Base-by-base conservation (phyloP, 805 yeast species). In the Metschnikowia baotianmanensis region DNA sequence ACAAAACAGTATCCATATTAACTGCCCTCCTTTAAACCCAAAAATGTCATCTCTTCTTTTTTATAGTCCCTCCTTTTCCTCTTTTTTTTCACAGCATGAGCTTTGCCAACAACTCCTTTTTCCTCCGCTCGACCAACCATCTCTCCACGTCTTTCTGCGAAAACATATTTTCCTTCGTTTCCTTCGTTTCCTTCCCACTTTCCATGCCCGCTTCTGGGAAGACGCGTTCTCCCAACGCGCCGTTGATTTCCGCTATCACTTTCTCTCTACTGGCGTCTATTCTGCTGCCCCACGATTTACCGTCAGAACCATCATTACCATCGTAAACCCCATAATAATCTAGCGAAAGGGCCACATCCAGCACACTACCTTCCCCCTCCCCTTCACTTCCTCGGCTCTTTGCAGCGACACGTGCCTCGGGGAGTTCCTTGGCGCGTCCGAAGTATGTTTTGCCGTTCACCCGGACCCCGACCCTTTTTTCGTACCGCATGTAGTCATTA, bases 341-440 rank as follows among this genome's bases (percentile, higher is more conserved):
- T 1, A 62, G 52, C 24, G 37, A 17, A 19, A 31, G 19, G 22
- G 13, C 27, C 5, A 15, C 22, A 7, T 28, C 10, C 53, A 30
- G 59, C 42, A 30, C 55, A 48, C 15, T 51, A 49, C 17, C 34
- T 3, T 7, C 9, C 13, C 11, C 48, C 47, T 27, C 40, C 53
- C 32, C 40, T 5, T 31, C 27, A 17, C 13, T 26, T n/a, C n/a
- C n/a, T n/a, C n/a, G n/a, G 36, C 27, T 33, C 22, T 40, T 30
- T 11, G 29, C 43, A 7, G 31, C 34, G 2, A 21, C 35, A 29
- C 59, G 57, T 4, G 84, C 90, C 46, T 86, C 96, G 0, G 88
- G 84, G 7, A 89, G 62, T 31, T 87, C 91, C 38, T 77, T 71
- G 0, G 96, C 96, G 35, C 96, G 63, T 0, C 97, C 97, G 62